A percentile compares a stretch with the other conserved stretches of the same genome.
Evolutionary conservation across 169 alveolate species (phyloP).

Genomic region (Plasmodium cynomolgi): DNA sequence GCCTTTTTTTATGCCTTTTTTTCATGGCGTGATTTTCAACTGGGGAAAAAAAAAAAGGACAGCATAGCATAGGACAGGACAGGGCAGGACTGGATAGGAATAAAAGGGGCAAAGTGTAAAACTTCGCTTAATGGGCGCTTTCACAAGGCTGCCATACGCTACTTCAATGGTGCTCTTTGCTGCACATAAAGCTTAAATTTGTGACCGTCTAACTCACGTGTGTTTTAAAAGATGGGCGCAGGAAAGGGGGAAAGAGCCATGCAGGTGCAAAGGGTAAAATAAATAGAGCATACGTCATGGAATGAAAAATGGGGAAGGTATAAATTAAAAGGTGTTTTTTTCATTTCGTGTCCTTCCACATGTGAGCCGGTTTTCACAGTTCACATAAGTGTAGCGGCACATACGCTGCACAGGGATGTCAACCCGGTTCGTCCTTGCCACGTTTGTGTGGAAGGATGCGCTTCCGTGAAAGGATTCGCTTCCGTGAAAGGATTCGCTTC

Average conservation of each 20-base stretch:
- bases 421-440: background rate
- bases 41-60: background rate
- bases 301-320: background rate
- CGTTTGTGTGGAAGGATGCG: background rate
- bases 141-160: background rate
- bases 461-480: background rate
- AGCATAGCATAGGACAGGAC: background rate
- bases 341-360: background rate
- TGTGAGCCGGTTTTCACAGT: background rate
- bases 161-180: background rate
- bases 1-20: background rate
- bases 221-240: background rate
- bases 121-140: background rate
- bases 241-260: background rate
- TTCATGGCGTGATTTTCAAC: background rate
- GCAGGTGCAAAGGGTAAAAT: background rate
- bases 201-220: background rate
- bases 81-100: too few species aligned
- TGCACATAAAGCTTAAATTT: background rate
- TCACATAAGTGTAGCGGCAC: background rate
- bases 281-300: background rate
- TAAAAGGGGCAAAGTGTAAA: background rate
- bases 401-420: too few species aligned
- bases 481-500: too few species aligned
- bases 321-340: background rate